Evolutionary conservation across 768 basidiomycete species (phyloP).

Genomic region (Amanita phalloides): DNA sequence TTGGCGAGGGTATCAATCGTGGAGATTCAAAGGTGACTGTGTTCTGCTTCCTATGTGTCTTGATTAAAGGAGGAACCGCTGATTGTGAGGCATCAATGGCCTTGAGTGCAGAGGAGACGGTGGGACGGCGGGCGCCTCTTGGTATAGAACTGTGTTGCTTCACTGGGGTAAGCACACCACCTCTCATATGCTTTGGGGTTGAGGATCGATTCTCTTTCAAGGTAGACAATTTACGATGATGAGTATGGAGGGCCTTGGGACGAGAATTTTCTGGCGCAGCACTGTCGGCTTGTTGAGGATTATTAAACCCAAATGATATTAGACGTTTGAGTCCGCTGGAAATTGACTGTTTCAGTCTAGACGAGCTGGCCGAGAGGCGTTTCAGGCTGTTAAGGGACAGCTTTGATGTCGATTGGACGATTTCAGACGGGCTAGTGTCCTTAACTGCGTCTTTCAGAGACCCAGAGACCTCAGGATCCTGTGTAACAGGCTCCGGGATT

Average conservation of each 20-base stretch:
- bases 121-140: not conserved
- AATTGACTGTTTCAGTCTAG: not conserved
- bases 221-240: not conserved
- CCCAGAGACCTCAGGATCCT: not conserved
- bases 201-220: not conserved
- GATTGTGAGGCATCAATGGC: not conserved
- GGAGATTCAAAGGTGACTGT: not conserved
- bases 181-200: not conserved
- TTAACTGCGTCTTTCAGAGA: too few relatives aligned
- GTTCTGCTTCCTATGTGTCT: not conserved
- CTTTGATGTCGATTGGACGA: not conserved
- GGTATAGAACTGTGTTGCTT: not conserved
- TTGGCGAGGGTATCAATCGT: not conserved
- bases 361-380: not conserved
- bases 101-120: constrained; percentile 3
- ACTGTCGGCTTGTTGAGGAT: not conserved
- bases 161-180: not conserved
- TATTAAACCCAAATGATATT: not conserved
- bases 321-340: not conserved
- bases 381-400: not conserved
- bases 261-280: not conserved
- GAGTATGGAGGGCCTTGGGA: not conserved
- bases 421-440: not conserved
- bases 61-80: not conserved
- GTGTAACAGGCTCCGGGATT: not conserved